These are phyloP conservation scores for Candida insectorum DNA, from an alignment of 805 yeast species.

Conservation along the genomic window DNA sequence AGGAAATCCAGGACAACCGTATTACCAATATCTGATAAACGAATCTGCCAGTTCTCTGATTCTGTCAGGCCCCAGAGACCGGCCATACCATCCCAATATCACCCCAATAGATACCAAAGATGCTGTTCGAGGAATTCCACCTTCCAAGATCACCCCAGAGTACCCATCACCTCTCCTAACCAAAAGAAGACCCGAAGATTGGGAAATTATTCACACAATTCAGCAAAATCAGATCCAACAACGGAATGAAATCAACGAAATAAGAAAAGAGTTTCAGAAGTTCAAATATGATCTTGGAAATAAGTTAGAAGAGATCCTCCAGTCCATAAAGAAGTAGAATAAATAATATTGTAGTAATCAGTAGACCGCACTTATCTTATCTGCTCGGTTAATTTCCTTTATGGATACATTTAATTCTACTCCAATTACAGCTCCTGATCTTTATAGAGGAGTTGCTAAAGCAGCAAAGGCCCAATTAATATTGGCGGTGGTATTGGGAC, in stretches of 20 bases:
- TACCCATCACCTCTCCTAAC: too few species aligned
- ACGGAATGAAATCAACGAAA: slow-evolving; percentile 8
- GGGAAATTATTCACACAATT: slow-evolving; percentile 1
- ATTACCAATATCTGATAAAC: too few species aligned
- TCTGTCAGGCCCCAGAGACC: too few species aligned
- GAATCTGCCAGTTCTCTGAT: too few species aligned
- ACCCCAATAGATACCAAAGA: too few species aligned
- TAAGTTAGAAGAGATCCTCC: slow-evolving; percentile 10
- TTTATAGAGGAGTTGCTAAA: slow-evolving; percentile 29
- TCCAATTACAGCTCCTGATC: slow-evolving; percentile 12
- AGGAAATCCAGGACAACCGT: too few species aligned
- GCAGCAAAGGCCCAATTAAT: slow-evolving; percentile 76
- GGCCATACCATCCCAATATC: too few species aligned
- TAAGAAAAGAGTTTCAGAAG: slow-evolving; percentile 11
- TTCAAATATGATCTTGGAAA: slow-evolving; percentile 10
- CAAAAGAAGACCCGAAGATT: too few species aligned
- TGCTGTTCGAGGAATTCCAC: too few species aligned
- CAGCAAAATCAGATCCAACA: slow-evolving; percentile 8
- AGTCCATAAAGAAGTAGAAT: slow-evolving; percentile 1
- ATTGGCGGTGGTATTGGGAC: slow-evolving; percentile 67
- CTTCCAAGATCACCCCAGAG: too few species aligned
- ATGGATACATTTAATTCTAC: not conserved
- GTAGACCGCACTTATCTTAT: not conserved
- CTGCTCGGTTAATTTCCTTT: slow-evolving; percentile 1
- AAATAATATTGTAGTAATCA: slow-evolving; percentile 1